Evolutionary conservation across 2,329 filamentous ascomycete species (phyloP).

Genomic region (Diplocarpon rosae): DNA sequence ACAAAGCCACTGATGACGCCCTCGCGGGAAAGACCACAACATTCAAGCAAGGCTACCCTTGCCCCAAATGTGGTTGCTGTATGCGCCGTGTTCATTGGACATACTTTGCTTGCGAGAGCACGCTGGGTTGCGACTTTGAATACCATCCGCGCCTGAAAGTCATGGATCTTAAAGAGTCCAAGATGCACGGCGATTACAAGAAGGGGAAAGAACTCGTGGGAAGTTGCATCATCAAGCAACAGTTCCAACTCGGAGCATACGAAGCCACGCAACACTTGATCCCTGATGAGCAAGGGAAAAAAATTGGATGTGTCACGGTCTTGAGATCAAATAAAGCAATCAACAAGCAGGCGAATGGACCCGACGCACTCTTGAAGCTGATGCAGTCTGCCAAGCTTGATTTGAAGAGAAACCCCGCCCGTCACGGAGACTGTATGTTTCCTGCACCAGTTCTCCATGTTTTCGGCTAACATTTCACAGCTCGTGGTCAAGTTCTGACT

Average conservation of each 20-base stretch:
- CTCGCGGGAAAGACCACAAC: constrained; percentile 36
- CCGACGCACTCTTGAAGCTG: constrained; percentile 47
- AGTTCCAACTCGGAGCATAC: constrained; percentile 22
- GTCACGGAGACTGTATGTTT: constrained; percentile 28
- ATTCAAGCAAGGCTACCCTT: constrained; percentile 55
- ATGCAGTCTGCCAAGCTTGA: constrained; percentile 36
- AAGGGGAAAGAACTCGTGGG: not conserved
- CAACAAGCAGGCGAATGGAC: constrained; percentile 40
- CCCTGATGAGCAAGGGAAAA: constrained; percentile 31
- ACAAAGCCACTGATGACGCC: constrained; percentile 21
- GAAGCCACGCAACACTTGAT: constrained; percentile 33
- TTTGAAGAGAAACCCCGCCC: constrained; percentile 36
- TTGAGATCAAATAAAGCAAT: constrained; percentile 44
- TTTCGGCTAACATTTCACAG: not conserved
- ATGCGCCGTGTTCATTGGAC: constrained; percentile 49
- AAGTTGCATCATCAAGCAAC: not conserved
- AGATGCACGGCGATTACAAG: not conserved
- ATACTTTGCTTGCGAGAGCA: constrained; percentile 48
- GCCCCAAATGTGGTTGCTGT: constrained; percentile 51
- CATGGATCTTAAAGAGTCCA: constrained; percentile 10
- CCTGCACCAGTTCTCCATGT: constrained; percentile 2
- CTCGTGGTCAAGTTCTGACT: constrained; percentile 1
- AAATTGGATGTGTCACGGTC: constrained; percentile 42
- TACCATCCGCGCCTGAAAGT: constrained; percentile 17
- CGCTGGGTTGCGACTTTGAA: constrained; percentile 35